Base-by-base conservation (phyloP, 306 rosid species). In the Vicia faba region DNA sequence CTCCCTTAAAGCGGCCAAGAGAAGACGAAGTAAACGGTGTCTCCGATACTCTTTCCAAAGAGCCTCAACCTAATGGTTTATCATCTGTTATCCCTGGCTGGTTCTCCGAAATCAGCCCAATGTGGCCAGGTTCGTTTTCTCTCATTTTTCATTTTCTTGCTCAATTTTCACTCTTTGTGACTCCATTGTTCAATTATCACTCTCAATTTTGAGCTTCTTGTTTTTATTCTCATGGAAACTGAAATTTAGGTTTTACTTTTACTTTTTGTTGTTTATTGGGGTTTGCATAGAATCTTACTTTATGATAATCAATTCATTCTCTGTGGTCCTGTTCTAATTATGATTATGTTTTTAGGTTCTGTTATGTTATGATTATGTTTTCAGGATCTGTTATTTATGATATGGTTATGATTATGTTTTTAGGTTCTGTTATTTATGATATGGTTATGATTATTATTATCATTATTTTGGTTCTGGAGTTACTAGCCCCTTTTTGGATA, bases 81-180 rank as follows among this genome's bases (percentile, higher is more conserved):
- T 85, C 96, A 2, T 19, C 89, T 28, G 88, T 93, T 38, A 90
- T 90, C 71, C 97, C 97, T 59, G 96, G 99, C 6, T 93, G 99
- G 99, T 93, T 93, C 79, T 93, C 99, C 8, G 97, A 93, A 84
- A 82, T 93, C 51, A 93, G 99, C 86, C 91, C 97, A 90, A 83
- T 90, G 97, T 93, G 99, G 99, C 99, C 99, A 6, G 99, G 99
- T 93, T 62, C 19, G 95, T 74, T 73, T 54, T 7, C 19, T 51
- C 53, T 59, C 8, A 54, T 60, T 57, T 51, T 13, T 40, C 8
- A 3, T n/a, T n/a, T n/a, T 7, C 19, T 51, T 20, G 23, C 53
- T 59, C 8, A 54, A 65, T 57, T 51, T 13, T 40, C 8, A 3
- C 53, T 26, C 43, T 44, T 81, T 72, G 36, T 12, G 2, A 15